Evolutionary conservation across 495 filamentous ascomycete species (phyloP).

Genomic region (Daldinia bambusicola): DNA sequence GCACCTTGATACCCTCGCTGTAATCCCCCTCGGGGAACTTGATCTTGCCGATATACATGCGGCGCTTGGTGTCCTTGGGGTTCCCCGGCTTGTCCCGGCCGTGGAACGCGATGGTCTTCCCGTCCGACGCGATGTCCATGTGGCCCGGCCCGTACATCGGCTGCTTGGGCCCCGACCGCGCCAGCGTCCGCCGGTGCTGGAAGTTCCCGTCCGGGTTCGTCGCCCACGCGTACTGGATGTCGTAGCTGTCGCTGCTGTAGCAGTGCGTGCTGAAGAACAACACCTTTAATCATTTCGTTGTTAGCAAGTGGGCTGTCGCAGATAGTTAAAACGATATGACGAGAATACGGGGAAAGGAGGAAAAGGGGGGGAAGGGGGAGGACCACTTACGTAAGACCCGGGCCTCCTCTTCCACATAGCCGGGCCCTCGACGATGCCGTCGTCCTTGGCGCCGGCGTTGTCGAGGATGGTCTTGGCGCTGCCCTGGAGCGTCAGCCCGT

Average conservation of each 20-base stretch:
- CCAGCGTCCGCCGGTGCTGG: background rate
- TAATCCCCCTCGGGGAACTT: background rate
- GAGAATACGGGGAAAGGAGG: no score
- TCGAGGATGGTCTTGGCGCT: background rate
- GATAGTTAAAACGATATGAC: no score
- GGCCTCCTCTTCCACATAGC: background rate
- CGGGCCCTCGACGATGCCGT: background rate
- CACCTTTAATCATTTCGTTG: no score
- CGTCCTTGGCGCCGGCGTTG: background rate
- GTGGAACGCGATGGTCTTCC: conserved; percentile 27
- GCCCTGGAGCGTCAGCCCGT: background rate
- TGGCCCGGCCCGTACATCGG: conserved; percentile 26
- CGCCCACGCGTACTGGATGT: conserved; percentile 59
- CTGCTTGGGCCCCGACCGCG: conserved; percentile 5
- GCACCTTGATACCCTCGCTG: background rate
- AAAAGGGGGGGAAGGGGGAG: no score
- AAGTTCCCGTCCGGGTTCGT: conserved; percentile 26
- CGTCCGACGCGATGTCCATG: conserved; percentile 31
- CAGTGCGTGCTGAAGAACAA: conserved; percentile 66
- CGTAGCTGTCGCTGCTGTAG: conserved; percentile 57
- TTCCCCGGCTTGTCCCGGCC: conserved; percentile 27
- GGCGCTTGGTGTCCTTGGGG: conserved; percentile 13
- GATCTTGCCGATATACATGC: background rate
- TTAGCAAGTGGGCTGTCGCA: no score
- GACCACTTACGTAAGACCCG: background rate